These are phyloP conservation scores for Symbiodinium natans DNA, from an alignment of 73 alveolate genomes.

Conservation along the genomic window DNA sequence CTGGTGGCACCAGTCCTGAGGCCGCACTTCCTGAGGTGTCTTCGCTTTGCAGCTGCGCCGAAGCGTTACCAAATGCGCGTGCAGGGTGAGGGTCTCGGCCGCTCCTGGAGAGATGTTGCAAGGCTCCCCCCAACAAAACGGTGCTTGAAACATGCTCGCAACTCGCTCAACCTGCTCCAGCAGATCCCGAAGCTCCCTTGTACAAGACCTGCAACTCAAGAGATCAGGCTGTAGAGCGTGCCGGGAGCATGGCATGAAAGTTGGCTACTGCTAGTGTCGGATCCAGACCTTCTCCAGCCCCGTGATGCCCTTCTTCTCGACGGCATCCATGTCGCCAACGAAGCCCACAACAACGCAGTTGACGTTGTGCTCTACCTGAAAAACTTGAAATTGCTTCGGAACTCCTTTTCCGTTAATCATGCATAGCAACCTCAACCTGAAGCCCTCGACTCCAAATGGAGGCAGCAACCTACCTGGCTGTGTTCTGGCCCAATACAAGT, in stretches of 20 bases:
- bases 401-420: no score
- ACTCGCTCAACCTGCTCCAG: conserved; percentile 78
- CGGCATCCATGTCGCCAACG: conserved; percentile 61
- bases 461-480: no score
- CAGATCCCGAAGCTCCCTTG: conserved; percentile 87
- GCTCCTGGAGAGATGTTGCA: conserved; percentile 31
- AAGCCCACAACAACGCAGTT: conserved; percentile 87
- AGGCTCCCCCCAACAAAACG: background rate
- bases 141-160: background rate
- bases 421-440: no score
- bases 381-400: no score
- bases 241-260: no score
- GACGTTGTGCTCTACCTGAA: conserved; percentile 87
- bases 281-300: conserved; percentile 54
- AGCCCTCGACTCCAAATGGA: no score
- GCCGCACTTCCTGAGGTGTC: conserved; percentile 67
- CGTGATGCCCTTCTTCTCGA: conserved; percentile 40
- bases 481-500: no score
- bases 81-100: conserved; percentile 19
- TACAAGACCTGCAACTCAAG: conserved; percentile 57
- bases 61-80: conserved; percentile 75
- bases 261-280: no score
- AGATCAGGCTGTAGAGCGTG: no score
- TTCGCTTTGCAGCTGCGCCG: conserved; percentile 76
- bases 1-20: conserved; percentile 40